Percentiles rank a stretch among this genome's conserved stretches.
These are phyloP conservation scores for Yamadazyma sp. DNA, from an alignment of 1,139 yeast genomes.

Conservation along the genomic window DNA sequence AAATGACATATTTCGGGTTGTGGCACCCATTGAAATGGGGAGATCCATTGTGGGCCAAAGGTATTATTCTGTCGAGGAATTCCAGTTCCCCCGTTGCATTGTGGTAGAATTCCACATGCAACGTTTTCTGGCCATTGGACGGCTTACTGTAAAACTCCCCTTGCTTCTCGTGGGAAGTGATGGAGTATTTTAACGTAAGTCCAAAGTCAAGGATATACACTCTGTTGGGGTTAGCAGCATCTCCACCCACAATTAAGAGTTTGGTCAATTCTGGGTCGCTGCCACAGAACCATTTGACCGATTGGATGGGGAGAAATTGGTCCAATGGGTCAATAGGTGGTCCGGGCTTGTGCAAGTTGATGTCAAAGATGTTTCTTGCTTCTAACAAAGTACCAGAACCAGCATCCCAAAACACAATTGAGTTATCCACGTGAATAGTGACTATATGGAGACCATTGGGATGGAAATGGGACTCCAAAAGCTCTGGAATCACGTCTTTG, in stretches of 20 bases:
- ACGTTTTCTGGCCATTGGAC: slow-evolving; percentile 38
- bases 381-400: slow-evolving; percentile 69
- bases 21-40: slow-evolving; percentile 75
- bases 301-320: slow-evolving; percentile 33
- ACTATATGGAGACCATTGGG: slow-evolving; percentile 89
- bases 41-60: slow-evolving; percentile 31
- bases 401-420: slow-evolving; percentile 91
- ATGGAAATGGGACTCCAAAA: slow-evolving; percentile 73
- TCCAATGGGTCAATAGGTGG: slow-evolving; percentile 18
- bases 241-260: slow-evolving; percentile 71
- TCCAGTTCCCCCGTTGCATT: slow-evolving; percentile 20
- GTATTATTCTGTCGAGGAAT: slow-evolving; percentile 26
- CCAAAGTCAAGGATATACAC: slow-evolving; percentile 76
- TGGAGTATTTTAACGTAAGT: slow-evolving; percentile 70
- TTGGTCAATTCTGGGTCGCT: slow-evolving; percentile 79
- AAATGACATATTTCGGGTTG: slow-evolving; percentile 60
- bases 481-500: slow-evolving; percentile 47
- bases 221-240: slow-evolving; percentile 49
- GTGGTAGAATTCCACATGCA: slow-evolving; percentile 28
- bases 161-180: slow-evolving; percentile 83
- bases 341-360: slow-evolving; percentile 59
- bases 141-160: slow-evolving; percentile 74
- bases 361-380: slow-evolving; percentile 71
- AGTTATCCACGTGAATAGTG: slow-evolving; percentile 77
- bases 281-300: slow-evolving; percentile 72